These are phyloP conservation scores for Populus euphratica DNA, from an alignment of 345 rosid genomes.

Conservation along the genomic window DNA sequence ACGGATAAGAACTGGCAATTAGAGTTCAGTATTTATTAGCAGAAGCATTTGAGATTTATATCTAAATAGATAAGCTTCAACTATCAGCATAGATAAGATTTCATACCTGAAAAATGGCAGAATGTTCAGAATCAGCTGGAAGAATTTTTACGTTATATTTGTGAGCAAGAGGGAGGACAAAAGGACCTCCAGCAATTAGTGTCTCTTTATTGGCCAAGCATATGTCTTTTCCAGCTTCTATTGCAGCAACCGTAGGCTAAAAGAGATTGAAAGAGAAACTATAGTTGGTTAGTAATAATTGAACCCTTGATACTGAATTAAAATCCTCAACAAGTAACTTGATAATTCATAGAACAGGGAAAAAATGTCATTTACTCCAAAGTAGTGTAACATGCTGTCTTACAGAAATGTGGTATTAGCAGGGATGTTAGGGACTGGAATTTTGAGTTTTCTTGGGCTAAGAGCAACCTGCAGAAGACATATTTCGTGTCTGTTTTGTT, in stretches of 20 bases:
- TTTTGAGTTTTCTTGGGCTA: no score
- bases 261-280: neutral
- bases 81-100: neutral
- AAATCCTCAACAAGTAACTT: slow-evolving; percentile 3
- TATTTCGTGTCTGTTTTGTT: no score
- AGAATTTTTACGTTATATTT: slow-evolving; percentile 88
- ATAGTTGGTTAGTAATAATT: slow-evolving; percentile 9
- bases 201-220: slow-evolving; percentile 98
- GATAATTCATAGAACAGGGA: neutral
- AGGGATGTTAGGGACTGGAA: no score
- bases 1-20: slow-evolving; percentile 3
- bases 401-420: no score
- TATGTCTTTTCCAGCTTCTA: slow-evolving; percentile 94
- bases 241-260: slow-evolving; percentile 96
- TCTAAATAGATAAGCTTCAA: neutral
- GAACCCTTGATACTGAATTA: neutral
- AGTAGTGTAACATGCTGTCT: no score
- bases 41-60: neutral
- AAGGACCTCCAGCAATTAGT: slow-evolving; percentile 92
- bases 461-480: no score
- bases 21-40: neutral
- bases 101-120: slow-evolving; percentile 93
- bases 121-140: slow-evolving; percentile 99
- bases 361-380: neutral
- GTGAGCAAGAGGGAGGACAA: slow-evolving; percentile 89